Conservation (phyloP, 2,329 filamentous ascomycete genomes). For the Talaromyces funiculosus region DNA sequence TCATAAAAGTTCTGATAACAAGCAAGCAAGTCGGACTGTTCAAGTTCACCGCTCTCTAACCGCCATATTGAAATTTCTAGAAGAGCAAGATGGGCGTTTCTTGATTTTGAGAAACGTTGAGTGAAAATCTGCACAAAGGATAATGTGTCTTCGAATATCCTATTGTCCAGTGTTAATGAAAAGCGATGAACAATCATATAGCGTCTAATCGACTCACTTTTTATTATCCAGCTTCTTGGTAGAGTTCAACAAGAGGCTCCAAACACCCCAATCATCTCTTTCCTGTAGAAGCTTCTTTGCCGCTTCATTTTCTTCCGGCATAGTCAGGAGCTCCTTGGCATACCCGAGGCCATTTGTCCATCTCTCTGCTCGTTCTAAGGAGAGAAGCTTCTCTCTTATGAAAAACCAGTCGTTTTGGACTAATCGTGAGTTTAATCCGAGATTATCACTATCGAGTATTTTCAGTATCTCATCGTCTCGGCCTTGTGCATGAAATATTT, state of each 20-base stretch:
- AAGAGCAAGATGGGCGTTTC: slow-evolving; percentile 38
- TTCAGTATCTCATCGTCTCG: slow-evolving; percentile 36
- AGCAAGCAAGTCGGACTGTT: slow-evolving; percentile 29
- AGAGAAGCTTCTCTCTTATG: slow-evolving; percentile 33
- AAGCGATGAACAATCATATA: too few relatives aligned
- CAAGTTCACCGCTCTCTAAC: slow-evolving; percentile 23
- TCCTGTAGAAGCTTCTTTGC: slow-evolving; percentile 29
- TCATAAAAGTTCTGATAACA: slow-evolving; percentile 39
- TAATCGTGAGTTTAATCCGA: slow-evolving; percentile 38
- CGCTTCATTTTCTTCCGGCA: slow-evolving; percentile 25
- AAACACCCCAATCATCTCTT: slow-evolving; percentile 43
- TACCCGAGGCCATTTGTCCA: slow-evolving; percentile 37
- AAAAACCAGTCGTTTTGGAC: slow-evolving; percentile 42
- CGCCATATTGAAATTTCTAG: slow-evolving; percentile 27
- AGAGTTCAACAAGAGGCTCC: slow-evolving; percentile 37
- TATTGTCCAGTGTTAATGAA: slow-evolving; percentile 14
- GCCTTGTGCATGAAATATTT: slow-evolving; percentile 40
- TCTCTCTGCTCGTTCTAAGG: slow-evolving; percentile 31
- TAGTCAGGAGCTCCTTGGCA: slow-evolving; percentile 32
- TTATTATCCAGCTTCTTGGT: slow-evolving; percentile 26
- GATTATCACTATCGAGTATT: slow-evolving; percentile 37
- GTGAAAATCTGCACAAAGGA: slow-evolving; percentile 33
- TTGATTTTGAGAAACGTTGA: slow-evolving; percentile 32
- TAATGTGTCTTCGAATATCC: slow-evolving; percentile 26
- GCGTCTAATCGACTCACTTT: slow-evolving; percentile 26